Base-by-base conservation (phyloP, 441 rosid genomes). In the California macrophylla region DNA sequence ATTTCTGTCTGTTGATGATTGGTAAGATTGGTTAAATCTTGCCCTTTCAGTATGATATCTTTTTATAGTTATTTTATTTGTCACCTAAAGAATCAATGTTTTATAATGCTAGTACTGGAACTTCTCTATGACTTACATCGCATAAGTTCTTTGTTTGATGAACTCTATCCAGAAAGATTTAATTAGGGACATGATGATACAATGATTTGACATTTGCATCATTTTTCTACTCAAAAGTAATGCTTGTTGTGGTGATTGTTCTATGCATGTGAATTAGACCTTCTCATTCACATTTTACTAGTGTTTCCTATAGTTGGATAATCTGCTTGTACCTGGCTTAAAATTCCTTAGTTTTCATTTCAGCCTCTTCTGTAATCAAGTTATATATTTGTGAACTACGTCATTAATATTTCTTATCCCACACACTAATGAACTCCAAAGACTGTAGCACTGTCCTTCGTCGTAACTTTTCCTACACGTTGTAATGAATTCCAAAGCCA, bases 1-100 rank as follows among this genome's bases (percentile, higher is more conserved):
- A 71, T 96, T 96, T 79, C 98, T 96, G 71, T 82, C 89, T 20
- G 98, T 93, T 70, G 98, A 91, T 75, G 99, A 93, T 77, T 96
- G 99, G 99, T 96, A 80, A 74, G 86, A 69, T 79, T 40, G 18
- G 24, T 73, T 68, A 42, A 64, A 30, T 62, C 66, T 62, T 62
- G 18, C 18, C 18, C 13, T 8, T 61, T 52, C 25, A 52, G 60
- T 18, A 52, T 52, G 65, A 61, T 61, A 24, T 29, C 32, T 26
- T 3, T 26, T 61, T 52, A 18, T 6, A 4, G 58, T 50, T 23
- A 50, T 16, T 50, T n/a, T 50, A 50, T 16, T 18, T 50, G 21
- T 52, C 18, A 16, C 60, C 60, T 52, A 16, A 52, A 16, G 6
- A 13, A 16, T 52, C 60, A 6, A 16, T 52, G 60, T 52, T 52